Evolutionary conservation across 306 rosid species (phyloP).

Genomic region (Lathyrus tuberosus): DNA sequence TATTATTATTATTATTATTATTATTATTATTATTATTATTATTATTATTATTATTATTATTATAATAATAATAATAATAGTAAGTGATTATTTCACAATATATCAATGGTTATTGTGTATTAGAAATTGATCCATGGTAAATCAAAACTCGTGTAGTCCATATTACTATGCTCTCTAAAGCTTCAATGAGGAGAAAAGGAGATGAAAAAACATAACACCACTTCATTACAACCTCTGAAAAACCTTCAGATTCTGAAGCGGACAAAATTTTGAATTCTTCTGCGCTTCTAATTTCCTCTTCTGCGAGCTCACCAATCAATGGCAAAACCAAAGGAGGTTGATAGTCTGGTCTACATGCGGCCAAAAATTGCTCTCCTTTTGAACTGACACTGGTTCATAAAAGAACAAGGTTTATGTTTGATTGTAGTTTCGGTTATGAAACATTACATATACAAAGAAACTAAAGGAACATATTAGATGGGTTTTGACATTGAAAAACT

Average conservation of each 20-base stretch:
- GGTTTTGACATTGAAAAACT: constrained; percentile 8
- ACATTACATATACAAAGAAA: constrained; percentile 27
- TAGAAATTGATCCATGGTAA: neutral
- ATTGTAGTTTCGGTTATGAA: constrained; percentile 15
- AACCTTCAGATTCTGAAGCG: constrained; percentile 58
- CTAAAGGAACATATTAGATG: constrained; percentile 29
- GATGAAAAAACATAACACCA: constrained; percentile 28
- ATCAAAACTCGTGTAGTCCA: neutral
- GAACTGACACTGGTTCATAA: constrained; percentile 61
- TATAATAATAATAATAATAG: neutral
- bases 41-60: no score
- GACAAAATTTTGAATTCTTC: constrained; percentile 53
- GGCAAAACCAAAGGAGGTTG: constrained; percentile 75
- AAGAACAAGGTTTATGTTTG: constrained; percentile 27
- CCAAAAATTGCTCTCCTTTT: constrained; percentile 71
- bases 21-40: no score
- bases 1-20: no score
- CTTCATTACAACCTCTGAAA: constrained; percentile 67
- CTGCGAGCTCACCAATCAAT: constrained; percentile 71
- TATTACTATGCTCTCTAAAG: constrained; percentile 8
- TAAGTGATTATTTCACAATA: neutral
- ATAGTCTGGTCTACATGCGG: constrained; percentile 70
- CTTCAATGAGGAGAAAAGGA: constrained; percentile 18
- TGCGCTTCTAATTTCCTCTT: constrained; percentile 50
- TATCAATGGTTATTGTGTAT: neutral